Base-by-base conservation (phyloP, 208 protist species). In the Acanthamoeba triangularis region DNA sequence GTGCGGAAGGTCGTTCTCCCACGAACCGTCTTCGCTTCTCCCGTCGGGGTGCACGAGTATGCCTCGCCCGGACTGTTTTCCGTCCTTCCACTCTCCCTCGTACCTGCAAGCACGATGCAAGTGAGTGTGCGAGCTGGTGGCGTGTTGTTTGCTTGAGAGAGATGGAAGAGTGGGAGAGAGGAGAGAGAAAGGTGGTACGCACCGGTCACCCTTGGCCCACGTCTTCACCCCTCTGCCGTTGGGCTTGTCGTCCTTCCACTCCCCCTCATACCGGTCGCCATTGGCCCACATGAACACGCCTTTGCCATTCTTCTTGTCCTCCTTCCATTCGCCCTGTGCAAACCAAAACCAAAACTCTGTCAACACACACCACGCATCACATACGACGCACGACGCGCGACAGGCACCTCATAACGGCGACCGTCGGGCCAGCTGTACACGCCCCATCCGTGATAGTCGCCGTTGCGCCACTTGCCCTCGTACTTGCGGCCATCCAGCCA, bases 401-500 rank as follows among this genome's bases (percentile, higher is more conserved):
- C 41, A 47, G 41, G 41, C 41, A 67, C 61, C 61, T 67, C 61
- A 23, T 67, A 67, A 2, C 28, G 14, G 61, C 61, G 61, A 30
- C 61, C 61, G 61, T 88, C 80, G 3, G 80, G 80, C 80, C 80
- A 88, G 28, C 23, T 61, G 80, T 88, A 88, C 37, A 61, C 41
- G 25, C 80, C 80, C 41, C 30, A n/a, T 14, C 80, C 80, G 80
- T 88, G 80, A 8, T 88, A 54, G 28, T 88, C 25, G 41, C 52
- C 80, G 16, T 88, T 88, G 44, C 41, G 52, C 80, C 80, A 88
- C 80, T 63, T 35, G 30, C 80, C 80, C 41, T 88, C 80, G 80
- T 88, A 88, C 25, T 37, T n/a, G 30, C 80, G 25, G 28, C 80
- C 80, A n/a, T 63, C 76, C 14, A 54, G 41, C 35, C 44, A 44